phyloP scores from a whole-genome alignment of 306 rosid species.

The Castanea mollissima region DNA sequence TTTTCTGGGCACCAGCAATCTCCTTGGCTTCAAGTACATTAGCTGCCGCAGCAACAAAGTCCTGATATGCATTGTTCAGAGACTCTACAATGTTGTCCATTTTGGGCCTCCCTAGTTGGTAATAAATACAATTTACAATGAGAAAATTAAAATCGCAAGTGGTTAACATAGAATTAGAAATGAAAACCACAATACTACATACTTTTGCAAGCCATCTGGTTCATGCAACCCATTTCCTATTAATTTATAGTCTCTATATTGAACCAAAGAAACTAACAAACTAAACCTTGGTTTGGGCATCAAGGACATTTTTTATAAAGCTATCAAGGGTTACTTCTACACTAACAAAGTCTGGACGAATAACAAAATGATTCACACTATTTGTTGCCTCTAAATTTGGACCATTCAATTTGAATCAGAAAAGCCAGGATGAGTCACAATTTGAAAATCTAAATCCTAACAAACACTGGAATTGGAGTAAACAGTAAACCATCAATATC shows the following conservation, averaged over 20 bases:
- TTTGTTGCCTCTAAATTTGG: background rate
- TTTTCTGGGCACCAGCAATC: conserved; percentile 44
- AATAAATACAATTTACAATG: background rate
- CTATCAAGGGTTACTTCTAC: background rate
- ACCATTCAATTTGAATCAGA: background rate
- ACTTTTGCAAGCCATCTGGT: background rate
- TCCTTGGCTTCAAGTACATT: conserved; percentile 64
- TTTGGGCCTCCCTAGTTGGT: conserved; percentile 1
- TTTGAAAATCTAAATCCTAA: background rate
- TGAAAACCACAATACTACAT: background rate
- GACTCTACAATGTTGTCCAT: conserved; percentile 76
- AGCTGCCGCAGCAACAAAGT: conserved; percentile 67
- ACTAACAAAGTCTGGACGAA: background rate
- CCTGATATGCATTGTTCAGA: conserved; percentile 61
- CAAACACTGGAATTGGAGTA: background rate
- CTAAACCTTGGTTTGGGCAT: background rate
- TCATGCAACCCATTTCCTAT: background rate
- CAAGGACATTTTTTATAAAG: background rate
- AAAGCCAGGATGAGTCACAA: background rate
- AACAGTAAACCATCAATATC: background rate
- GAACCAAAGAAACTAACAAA: no score
- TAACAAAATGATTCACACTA: background rate
- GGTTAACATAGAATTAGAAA: background rate
- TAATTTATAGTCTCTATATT: no score
- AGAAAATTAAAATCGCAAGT: no score